Evolutionary conservation across 139 green algal species (phyloP).

Genomic region (Edaphochlamys debaryana): DNA sequence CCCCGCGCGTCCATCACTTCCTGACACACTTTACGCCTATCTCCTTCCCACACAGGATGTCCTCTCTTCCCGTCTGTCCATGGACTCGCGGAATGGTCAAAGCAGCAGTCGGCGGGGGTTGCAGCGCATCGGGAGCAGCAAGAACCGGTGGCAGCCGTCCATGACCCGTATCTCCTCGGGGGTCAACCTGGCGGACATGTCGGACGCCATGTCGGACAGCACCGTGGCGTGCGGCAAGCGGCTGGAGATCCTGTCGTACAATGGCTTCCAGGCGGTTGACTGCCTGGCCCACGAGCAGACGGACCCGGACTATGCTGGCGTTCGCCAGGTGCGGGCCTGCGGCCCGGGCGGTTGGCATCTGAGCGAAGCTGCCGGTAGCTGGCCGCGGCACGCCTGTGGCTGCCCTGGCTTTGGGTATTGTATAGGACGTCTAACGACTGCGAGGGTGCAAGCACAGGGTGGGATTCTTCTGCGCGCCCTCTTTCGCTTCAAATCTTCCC

Average conservation of each 20-base stretch:
- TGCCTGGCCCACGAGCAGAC: slow-evolving; percentile 39
- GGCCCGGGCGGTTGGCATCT: too few relatives aligned
- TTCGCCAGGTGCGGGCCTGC: slow-evolving; percentile 17
- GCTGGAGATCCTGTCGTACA: slow-evolving; percentile 36
- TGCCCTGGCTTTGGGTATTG: too few relatives aligned
- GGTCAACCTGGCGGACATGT: slow-evolving; percentile 17
- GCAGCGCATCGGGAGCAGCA: background rate
- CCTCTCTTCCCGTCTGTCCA: slow-evolving; percentile 22
- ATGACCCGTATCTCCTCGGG: slow-evolving; percentile 35
- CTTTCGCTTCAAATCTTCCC: too few relatives aligned
- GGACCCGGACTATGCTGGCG: background rate
- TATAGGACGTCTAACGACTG: too few relatives aligned
- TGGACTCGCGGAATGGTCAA: slow-evolving; percentile 22
- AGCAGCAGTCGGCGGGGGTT: background rate
- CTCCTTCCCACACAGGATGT: slow-evolving; percentile 35
- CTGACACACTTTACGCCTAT: too few relatives aligned
- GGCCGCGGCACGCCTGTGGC: too few relatives aligned
- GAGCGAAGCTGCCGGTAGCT: too few relatives aligned
- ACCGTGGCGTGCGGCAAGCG: slow-evolving; percentile 14
- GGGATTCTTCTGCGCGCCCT: too few relatives aligned
- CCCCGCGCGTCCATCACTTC: too few relatives aligned
- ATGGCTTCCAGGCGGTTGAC: slow-evolving; percentile 36
- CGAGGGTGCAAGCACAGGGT: too few relatives aligned
- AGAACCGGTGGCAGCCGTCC: slow-evolving; percentile 15
- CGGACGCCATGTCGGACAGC: background rate